Evolutionary conservation across 2,329 filamentous ascomycete species (phyloP).

Genomic region (Colletotrichum musicola): DNA sequence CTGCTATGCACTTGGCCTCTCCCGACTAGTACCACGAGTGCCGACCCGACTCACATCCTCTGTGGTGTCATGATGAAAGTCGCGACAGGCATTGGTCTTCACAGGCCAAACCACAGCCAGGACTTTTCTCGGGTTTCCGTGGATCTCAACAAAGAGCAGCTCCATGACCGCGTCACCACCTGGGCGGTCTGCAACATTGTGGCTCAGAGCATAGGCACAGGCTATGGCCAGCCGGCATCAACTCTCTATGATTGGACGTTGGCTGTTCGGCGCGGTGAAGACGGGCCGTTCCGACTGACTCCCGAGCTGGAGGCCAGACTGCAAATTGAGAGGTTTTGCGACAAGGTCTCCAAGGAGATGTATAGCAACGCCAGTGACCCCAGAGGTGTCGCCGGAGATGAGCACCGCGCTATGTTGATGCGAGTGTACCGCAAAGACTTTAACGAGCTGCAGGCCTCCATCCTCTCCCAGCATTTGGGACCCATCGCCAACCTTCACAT

Average conservation of each 20-base stretch:
- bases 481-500: conserved; percentile 75
- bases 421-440: conserved; percentile 75
- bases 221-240: conserved; percentile 84
- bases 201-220: conserved; percentile 84
- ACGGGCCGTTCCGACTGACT: conserved; percentile 69
- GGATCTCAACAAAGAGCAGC: conserved; percentile 82
- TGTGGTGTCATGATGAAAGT: conserved; percentile 90
- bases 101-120: conserved; percentile 84
- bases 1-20: conserved; percentile 86
- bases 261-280: conserved; percentile 70
- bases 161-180: conserved; percentile 82
- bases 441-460: conserved; percentile 71
- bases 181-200: conserved; percentile 91
- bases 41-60: conserved; percentile 85
- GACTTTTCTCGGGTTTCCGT: conserved; percentile 84
- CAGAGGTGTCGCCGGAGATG: conserved; percentile 75
- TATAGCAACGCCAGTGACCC: conserved; percentile 83
- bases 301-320: conserved; percentile 76
- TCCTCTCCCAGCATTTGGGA: conserved; percentile 69
- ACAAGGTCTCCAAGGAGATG: conserved; percentile 83
- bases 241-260: conserved; percentile 83
- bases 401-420: conserved; percentile 75
- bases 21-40: conserved; percentile 83
- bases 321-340: conserved; percentile 80
- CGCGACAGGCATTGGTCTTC: conserved; percentile 84